Conservation (phyloP, 2,329 filamentous ascomycete genomes). For the Pestalotiopsis sp. region DNA sequence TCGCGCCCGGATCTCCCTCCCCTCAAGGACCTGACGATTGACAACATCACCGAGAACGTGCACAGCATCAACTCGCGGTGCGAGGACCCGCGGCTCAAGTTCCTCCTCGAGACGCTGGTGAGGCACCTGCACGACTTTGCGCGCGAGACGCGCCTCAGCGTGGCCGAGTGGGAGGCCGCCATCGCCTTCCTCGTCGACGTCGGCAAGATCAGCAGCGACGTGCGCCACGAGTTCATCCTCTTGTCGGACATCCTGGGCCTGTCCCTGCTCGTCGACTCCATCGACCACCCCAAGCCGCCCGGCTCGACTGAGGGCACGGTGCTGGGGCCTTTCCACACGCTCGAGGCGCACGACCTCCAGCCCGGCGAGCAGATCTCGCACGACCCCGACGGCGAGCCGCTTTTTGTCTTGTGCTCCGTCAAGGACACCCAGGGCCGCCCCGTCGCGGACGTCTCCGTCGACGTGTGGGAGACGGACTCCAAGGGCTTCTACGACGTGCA, state of each 20-base stretch:
- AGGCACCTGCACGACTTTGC: conserved; percentile 82
- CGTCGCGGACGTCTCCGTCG: conserved; percentile 68
- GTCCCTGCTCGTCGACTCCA: conserved; percentile 77
- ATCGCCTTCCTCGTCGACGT: conserved; percentile 72
- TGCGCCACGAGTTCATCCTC: conserved; percentile 82
- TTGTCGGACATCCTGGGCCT: conserved; percentile 80
- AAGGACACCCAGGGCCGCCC: conserved; percentile 66
- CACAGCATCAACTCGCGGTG: conserved; percentile 75
- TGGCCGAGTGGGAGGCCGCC: conserved; percentile 77
- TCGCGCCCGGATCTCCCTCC: neutral
- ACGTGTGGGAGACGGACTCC: conserved; percentile 85
- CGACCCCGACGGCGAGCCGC: conserved; percentile 69
- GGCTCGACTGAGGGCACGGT: conserved; percentile 76
- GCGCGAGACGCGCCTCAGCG: conserved; percentile 75
- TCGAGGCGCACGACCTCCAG: conserved; percentile 64
- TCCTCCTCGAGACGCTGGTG: conserved; percentile 75
- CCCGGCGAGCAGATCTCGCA: conserved; percentile 68
- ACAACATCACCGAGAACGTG: conserved; percentile 80
- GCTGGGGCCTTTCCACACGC: conserved; percentile 81
- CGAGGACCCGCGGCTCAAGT: conserved; percentile 66
- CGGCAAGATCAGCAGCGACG: conserved; percentile 74
- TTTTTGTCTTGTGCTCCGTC: conserved; percentile 75
- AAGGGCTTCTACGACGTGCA: conserved; percentile 83
- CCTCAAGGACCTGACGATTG: conserved; percentile 65
- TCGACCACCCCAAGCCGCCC: conserved; percentile 79